phyloP scores from a whole-genome alignment of 2,329 filamentous ascomycete species.

The Zymoseptoria ardabiliae region DNA sequence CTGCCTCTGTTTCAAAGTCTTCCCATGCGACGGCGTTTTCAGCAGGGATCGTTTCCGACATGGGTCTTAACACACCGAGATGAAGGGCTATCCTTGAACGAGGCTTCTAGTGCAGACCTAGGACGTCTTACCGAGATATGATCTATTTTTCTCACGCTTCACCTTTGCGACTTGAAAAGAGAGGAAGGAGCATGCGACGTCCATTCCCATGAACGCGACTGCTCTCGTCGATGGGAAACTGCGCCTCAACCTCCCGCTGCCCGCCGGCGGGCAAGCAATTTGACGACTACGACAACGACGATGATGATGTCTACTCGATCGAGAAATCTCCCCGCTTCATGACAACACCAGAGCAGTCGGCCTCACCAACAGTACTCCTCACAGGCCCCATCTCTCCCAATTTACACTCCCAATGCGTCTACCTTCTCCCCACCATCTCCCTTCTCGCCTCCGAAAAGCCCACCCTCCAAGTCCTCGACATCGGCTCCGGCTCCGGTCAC shows the following conservation, averaged over 20 bases:
- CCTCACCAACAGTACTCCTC: not conserved
- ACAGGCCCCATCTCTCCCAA: not conserved
- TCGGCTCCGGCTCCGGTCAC: conserved; percentile 33
- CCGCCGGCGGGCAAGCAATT: not conserved
- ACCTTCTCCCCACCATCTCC: conserved; percentile 10
- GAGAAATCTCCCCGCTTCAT: not conserved
- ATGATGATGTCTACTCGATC: not conserved
- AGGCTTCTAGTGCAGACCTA: not conserved
- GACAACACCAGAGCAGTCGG: not conserved
- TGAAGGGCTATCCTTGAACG: not conserved
- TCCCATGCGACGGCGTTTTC: not conserved
- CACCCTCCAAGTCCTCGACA: conserved; percentile 30
- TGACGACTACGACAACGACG: not conserved
- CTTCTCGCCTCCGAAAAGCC: conserved; percentile 5
- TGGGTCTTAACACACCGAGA: not conserved
- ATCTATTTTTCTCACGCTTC: not conserved
- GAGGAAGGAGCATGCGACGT: not conserved
- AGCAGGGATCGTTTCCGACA: not conserved
- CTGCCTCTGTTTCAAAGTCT: not conserved
- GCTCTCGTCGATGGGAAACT: not conserved
- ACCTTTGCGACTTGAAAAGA: not conserved
- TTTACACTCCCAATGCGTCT: conserved; percentile 5
- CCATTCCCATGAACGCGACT: not conserved
- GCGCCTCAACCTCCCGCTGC: not conserved
- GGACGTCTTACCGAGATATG: not conserved